These are phyloP conservation scores for Acanthamoeba sp. DNA, from an alignment of 208 protist genomes.

Conservation along the genomic window DNA sequence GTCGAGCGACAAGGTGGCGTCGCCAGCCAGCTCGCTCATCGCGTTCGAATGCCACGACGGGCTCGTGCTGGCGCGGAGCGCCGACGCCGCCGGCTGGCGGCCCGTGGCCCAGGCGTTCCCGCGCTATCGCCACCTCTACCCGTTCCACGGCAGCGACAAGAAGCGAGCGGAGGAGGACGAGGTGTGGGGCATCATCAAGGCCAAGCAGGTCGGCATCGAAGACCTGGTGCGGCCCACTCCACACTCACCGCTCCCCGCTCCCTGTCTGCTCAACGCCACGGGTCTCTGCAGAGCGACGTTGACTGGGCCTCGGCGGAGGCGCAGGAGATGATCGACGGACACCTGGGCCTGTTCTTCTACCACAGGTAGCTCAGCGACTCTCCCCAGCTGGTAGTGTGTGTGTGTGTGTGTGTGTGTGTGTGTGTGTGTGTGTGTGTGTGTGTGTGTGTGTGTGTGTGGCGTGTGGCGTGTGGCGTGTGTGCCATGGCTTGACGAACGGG, in stretches of 20 bases:
- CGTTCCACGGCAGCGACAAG: conserved; percentile 24
- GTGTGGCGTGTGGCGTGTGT: too few relatives aligned
- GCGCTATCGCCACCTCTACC: conserved; percentile 23
- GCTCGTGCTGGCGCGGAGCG: neutral
- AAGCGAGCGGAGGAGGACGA: conserved; percentile 47
- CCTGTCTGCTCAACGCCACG: neutral
- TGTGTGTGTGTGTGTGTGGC: too few relatives aligned
- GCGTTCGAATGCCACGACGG: neutral
- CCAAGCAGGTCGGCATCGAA: conserved; percentile 46
- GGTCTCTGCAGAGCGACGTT: conserved; percentile 47
- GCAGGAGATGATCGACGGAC: conserved; percentile 40
- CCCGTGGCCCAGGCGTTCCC: conserved; percentile 29
- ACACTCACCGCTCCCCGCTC: neutral
- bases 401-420: neutral
- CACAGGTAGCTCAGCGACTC: neutral
- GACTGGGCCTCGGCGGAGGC: conserved; percentile 41
- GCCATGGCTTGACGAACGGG: too few relatives aligned
- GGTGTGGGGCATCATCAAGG: conserved; percentile 54
- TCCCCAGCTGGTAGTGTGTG: neutral
- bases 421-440: too few relatives aligned
- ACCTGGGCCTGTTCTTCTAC: conserved; percentile 21
- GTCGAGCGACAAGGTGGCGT: neutral
- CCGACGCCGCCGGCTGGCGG: neutral
- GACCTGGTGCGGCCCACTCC: neutral
- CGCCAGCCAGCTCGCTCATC: conserved; percentile 8